Percentiles rank a stretch among this genome's conserved stretches.
These are phyloP conservation scores for Colletotrichum scovillei DNA, from an alignment of 2,329 filamentous ascomycete species.

Conservation along the genomic window DNA sequence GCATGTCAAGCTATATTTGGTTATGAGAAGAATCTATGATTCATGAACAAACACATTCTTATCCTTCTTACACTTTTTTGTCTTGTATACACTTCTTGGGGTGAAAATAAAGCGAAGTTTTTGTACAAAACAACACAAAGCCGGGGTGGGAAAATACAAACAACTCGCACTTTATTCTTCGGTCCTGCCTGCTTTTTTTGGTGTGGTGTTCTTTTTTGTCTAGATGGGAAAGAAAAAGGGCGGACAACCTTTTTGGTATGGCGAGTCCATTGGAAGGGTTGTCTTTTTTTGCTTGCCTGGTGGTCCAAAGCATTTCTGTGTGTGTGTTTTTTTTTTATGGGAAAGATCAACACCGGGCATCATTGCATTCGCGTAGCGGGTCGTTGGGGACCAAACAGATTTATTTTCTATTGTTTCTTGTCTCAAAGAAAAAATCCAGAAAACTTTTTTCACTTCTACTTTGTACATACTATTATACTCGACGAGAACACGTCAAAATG, in stretches of 20 bases:
- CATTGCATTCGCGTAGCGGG: constrained; percentile 20
- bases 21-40: constrained; percentile 37
- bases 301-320: neutral
- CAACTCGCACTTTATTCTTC: neutral
- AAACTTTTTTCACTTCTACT: constrained; percentile 24
- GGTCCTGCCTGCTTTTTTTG: neutral
- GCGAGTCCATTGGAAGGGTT: neutral
- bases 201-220: neutral
- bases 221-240: neutral
- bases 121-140: neutral
- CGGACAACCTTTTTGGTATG: neutral
- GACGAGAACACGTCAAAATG: constrained; percentile 7
- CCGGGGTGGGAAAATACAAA: neutral
- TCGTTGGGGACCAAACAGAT: neutral
- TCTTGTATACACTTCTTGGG: constrained; percentile 25
- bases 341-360: constrained; percentile 3
- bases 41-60: constrained; percentile 33
- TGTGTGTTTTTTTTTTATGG: neutral
- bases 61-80: constrained; percentile 18
- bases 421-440: neutral
- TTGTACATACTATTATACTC: constrained; percentile 25
- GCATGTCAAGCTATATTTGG: constrained; percentile 33
- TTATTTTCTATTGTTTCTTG: neutral
- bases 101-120: constrained; percentile 27
- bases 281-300: neutral